Base-by-base conservation (phyloP, 331 rosid genomes). In the Arachis monticola region DNA sequence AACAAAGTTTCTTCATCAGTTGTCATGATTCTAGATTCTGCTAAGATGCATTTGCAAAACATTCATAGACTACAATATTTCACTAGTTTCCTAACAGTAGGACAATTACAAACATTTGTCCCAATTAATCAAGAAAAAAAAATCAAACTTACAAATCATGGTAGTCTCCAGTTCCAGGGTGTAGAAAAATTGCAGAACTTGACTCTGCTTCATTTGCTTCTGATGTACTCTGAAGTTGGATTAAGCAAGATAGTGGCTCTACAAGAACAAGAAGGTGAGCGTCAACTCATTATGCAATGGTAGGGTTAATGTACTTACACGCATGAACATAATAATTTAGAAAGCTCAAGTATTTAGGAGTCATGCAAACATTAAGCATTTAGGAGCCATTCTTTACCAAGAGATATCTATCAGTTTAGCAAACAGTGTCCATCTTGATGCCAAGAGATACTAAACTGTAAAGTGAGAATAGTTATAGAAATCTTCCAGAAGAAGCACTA, bases 191-290 rank as follows among this genome's bases (percentile, higher is more conserved):
- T 55, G 91, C 93, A 41, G 93, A 86, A 67, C 84, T 64, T 7
- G 87, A 60, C 72, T 90, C 92, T 62, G 83, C 57, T 67, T 77
- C 88, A 70, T 83, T 72, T 78, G 89, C 91, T 73, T 92, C 96
- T 8, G 90, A 69, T 22, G 92, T 78, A 77, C 99, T 94, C 83
- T 83, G 90, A 77, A 95, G 89, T 84, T 87, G 97, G 83, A 92
- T 77, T 52, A 81, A 78, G 80, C 99, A 92, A 61, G 88, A 80
- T 38, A 87, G 82, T 81, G 90, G 83, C 83, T 95, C 99, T 95
- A 89, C 87, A 83, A 81, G 48, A 76, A 79, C 68, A 40, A 75
- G 59, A 78, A 46, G 71, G 68, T 48, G 66, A 53, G n/a, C 30
- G 59, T 31, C 50, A 61, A 73, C 35, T 52, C 30, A 66, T 59